Percentiles rank a stretch among this genome's conserved stretches.
Conservation (phyloP, 129 eudicot genomes). For the Calendula officinalis region DNA sequence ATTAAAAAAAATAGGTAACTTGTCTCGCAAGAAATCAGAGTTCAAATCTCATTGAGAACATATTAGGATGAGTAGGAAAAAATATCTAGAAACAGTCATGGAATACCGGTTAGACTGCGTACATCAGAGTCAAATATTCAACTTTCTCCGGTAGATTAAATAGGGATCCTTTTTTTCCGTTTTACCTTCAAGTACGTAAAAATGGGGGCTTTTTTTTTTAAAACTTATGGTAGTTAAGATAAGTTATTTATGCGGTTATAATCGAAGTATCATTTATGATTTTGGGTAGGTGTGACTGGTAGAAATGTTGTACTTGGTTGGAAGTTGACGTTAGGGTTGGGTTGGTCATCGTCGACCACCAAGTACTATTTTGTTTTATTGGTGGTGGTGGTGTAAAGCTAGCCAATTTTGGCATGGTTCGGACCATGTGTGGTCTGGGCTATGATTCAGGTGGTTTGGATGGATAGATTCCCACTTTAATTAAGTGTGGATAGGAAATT, state of each 20-base stretch:
- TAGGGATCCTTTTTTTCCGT: too few relatives aligned
- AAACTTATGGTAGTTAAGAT: background rate
- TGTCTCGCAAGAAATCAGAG: too few relatives aligned
- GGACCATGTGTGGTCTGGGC: constrained; percentile 10
- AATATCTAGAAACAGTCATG: too few relatives aligned
- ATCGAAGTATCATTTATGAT: background rate
- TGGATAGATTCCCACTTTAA: constrained; percentile 15
- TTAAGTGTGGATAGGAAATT: constrained; percentile 21
- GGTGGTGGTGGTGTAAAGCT: constrained; percentile 22
- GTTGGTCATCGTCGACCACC: constrained; percentile 20
- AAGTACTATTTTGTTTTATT: constrained; percentile 24
- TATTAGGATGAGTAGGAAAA: too few relatives aligned
- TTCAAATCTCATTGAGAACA: too few relatives aligned
- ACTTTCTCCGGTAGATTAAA: too few relatives aligned
- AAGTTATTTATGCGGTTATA: background rate
- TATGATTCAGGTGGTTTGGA: constrained; percentile 24
- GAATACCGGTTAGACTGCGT: too few relatives aligned
- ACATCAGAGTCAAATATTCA: too few relatives aligned
- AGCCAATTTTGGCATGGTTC: constrained; percentile 1
- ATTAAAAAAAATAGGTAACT: too few relatives aligned
- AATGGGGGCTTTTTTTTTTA: too few relatives aligned
- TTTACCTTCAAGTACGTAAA: too few relatives aligned
- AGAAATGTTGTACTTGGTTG: constrained; percentile 11
- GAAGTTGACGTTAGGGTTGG: constrained; percentile 18
- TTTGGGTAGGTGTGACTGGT: background rate